Evolutionary conservation across 2,329 filamentous ascomycete species (phyloP), one percentile per base, ranked within the genome.

Genomic region (Sclerotinia nivalis): DNA sequence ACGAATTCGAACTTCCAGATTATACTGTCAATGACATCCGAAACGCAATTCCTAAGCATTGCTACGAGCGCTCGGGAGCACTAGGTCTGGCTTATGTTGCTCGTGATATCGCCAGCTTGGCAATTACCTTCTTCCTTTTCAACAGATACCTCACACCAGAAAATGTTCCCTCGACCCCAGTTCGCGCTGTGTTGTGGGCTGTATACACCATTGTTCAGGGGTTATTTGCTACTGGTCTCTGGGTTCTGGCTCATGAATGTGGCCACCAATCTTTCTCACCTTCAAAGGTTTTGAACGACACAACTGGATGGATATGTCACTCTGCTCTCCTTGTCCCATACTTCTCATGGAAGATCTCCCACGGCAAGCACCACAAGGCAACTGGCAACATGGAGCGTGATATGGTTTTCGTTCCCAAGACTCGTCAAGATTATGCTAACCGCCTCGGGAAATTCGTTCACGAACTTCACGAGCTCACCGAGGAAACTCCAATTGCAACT

Each of bases 351-450:
- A 97, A 99, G 85, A 94, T 98, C 83, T 97, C 93, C 75, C 96
- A 99, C 84, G 92, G 93, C 85, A 97, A 97, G 89, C 96, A 99
- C 86, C 96, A 99, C 91, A 98, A 98, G 88, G 93, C 94, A 74
- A 99, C 96, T 52, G 96, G 94, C 77, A 89, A 99, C 86, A 90
- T 99, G 83, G 93, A 96, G 83, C 93, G 95, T 76, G 96, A 99
- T 83, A 99, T 99, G 96, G 96, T 98, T 73, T 98, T 97, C 80
- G 86, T 98, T n/a, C 96, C 96, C 71, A 93, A 93, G 83, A 97
- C 93, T 69, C 90, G 94, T 71, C 89, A 96, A 75, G 83, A 91
- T 79, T 94, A 92, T 78, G 93, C 93, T 74, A 86, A 85, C 72
- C 90, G 91, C 71, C 80, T 95, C 71, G 93, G 93, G 77, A 87